Percentiles rank a stretch among this genome's conserved stretches.
These are phyloP conservation scores for Thielaviopsis populi DNA, from an alignment of 2,329 filamentous ascomycete species.

Conservation along the genomic window DNA sequence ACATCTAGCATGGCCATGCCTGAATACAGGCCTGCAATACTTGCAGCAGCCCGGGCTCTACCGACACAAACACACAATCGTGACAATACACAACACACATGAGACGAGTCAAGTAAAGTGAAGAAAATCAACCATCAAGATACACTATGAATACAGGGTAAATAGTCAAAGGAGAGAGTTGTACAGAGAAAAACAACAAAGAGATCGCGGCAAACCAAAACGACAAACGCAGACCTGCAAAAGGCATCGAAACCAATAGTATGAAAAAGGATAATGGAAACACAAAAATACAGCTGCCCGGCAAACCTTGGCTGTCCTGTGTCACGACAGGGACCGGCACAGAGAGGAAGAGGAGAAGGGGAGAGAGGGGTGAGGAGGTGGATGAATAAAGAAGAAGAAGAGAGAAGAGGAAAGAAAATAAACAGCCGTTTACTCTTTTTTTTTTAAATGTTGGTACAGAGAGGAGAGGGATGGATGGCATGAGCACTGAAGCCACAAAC, in stretches of 20 bases:
- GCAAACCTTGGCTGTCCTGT: not conserved
- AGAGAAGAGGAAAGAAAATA: not conserved
- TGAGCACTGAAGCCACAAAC: conserved; percentile 5
- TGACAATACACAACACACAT: not conserved
- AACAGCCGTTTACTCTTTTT: not conserved
- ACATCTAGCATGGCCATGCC: not conserved
- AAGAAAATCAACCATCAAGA: conserved; percentile 15
- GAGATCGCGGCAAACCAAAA: not conserved
- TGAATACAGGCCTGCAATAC: not conserved
- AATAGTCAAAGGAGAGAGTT: conserved; percentile 11
- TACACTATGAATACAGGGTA: conserved; percentile 15
- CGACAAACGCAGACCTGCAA: not conserved
- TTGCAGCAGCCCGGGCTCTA: not conserved
- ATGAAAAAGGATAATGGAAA: not conserved
- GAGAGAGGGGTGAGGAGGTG: not conserved
- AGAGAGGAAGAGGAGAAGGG: not conserved
- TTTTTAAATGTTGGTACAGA: conserved; percentile 10
- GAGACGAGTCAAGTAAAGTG: conserved; percentile 2
- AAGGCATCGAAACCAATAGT: not conserved
- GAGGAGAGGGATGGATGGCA: conserved; percentile 13
- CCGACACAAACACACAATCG: not conserved
- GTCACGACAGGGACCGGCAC: not conserved
- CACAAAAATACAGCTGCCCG: conserved; percentile 5
- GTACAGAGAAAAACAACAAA: not conserved
- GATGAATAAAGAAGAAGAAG: not conserved